These are phyloP conservation scores for Pseudovirgaria hyperparasitica DNA, from an alignment of 2,329 filamentous ascomycete genomes.

Conservation along the genomic window DNA sequence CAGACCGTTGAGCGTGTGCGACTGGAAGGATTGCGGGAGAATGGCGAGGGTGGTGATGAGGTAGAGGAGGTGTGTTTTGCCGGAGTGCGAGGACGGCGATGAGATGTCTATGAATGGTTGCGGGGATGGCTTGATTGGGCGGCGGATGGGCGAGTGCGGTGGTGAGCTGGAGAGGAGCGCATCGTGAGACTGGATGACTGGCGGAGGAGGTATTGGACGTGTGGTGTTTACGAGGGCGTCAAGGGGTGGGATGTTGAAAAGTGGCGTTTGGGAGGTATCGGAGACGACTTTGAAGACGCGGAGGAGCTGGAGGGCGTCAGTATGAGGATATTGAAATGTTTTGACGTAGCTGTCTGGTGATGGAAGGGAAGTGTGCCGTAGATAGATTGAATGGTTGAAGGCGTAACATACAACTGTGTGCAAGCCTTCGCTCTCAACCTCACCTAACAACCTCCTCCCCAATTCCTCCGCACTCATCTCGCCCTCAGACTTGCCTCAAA, in stretches of 20 bases:
- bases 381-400: conserved; percentile 1
- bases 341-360: too few species aligned
- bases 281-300: conserved; percentile 19
- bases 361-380: conserved; percentile 2
- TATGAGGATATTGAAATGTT: neutral
- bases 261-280: conserved; percentile 6
- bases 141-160: neutral
- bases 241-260: conserved; percentile 33
- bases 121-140: conserved; percentile 6
- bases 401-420: too few species aligned
- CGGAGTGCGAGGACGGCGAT: conserved; percentile 36
- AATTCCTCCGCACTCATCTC: conserved; percentile 31
- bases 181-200: too few species aligned
- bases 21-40: conserved; percentile 27
- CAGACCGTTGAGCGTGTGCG: conserved; percentile 28
- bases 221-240: conserved; percentile 24
- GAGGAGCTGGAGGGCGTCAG: conserved; percentile 2
- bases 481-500: conserved; percentile 6
- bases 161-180: too few species aligned
- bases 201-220: conserved; percentile 4
- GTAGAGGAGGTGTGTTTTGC: conserved; percentile 49
- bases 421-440: conserved; percentile 20
- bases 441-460: conserved; percentile 38
- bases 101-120: conserved; percentile 40
- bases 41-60: conserved; percentile 39